Conservation (phyloP, 2,329 filamentous ascomycete genomes). For the Aureobasidium uvarum region DNA sequence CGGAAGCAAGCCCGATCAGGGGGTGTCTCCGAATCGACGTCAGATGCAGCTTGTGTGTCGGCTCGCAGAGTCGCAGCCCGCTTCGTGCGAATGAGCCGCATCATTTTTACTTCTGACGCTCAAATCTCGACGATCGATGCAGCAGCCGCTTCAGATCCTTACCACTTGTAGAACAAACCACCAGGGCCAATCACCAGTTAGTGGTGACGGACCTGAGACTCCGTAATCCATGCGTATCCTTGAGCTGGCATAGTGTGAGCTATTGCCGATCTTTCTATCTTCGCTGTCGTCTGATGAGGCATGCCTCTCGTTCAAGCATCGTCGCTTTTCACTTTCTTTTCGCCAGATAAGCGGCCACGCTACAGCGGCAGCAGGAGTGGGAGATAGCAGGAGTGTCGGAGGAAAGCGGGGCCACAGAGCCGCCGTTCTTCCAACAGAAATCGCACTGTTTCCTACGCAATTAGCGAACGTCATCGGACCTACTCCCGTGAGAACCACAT, state of each 20-base stretch:
- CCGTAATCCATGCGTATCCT: neutral
- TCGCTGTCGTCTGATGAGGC: neutral
- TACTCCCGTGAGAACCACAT: neutral
- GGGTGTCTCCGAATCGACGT: neutral
- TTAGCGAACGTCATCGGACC: neutral
- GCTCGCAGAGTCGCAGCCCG: neutral
- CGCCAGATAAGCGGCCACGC: neutral
- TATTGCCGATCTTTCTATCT: neutral
- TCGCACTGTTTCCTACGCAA: neutral
- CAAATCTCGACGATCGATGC: neutral
- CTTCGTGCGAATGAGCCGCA: slow-evolving; percentile 2
- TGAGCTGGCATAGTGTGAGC: neutral
- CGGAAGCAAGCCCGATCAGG: neutral
- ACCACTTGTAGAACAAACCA: neutral
- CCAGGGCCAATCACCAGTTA: neutral
- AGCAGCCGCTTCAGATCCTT: neutral
- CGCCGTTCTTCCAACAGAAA: neutral
- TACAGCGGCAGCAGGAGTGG: neutral
- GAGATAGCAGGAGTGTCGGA: neutral
- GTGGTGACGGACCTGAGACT: neutral
- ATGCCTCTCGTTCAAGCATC: neutral
- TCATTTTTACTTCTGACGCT: slow-evolving; percentile 2
- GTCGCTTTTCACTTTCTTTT: neutral
- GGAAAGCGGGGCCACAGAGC: slow-evolving; percentile 14
- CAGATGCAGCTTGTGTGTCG: neutral